Evolutionary conservation across 768 basidiomycete species (phyloP).

Genomic region (Mycena vitilis): DNA sequence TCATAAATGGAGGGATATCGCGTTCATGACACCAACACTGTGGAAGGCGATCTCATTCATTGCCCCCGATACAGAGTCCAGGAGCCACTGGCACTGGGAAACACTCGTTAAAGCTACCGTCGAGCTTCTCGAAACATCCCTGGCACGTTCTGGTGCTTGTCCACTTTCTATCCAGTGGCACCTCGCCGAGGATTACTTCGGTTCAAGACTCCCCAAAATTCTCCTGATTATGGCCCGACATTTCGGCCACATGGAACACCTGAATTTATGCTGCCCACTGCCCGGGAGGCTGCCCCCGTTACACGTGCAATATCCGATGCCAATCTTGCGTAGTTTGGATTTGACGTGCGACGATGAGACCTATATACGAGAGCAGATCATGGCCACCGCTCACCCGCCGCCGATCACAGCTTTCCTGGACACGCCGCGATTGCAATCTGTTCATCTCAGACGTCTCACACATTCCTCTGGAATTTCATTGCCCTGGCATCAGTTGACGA

Average conservation of each 20-base stretch:
- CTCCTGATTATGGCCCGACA: too few species aligned
- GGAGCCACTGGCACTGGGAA: too few species aligned
- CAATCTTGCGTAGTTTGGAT: too few species aligned
- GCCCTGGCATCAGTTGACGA: neutral
- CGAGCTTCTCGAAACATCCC: neutral
- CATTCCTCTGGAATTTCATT: neutral
- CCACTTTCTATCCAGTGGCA: neutral
- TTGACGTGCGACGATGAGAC: too few species aligned
- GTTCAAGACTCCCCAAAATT: too few species aligned
- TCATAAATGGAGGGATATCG: neutral
- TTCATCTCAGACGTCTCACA: neutral
- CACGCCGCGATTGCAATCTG: neutral
- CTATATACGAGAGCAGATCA: too few species aligned
- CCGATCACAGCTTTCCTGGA: neutral
- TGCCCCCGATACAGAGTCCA: too few species aligned
- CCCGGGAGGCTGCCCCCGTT: too few species aligned
- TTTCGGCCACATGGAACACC: too few species aligned
- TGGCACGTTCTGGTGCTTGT: neutral
- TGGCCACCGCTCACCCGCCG: neutral
- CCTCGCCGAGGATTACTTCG: neutral
- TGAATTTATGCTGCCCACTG: too few species aligned
- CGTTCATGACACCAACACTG: neutral
- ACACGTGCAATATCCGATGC: too few species aligned
- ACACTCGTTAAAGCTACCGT: too few species aligned
- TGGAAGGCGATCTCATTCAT: neutral